Evolutionary conservation across 2,329 filamentous ascomycete species (phyloP), one percentile per base, ranked within the genome.

Genomic region (Parasarocladium wereldwijsianum): DNA sequence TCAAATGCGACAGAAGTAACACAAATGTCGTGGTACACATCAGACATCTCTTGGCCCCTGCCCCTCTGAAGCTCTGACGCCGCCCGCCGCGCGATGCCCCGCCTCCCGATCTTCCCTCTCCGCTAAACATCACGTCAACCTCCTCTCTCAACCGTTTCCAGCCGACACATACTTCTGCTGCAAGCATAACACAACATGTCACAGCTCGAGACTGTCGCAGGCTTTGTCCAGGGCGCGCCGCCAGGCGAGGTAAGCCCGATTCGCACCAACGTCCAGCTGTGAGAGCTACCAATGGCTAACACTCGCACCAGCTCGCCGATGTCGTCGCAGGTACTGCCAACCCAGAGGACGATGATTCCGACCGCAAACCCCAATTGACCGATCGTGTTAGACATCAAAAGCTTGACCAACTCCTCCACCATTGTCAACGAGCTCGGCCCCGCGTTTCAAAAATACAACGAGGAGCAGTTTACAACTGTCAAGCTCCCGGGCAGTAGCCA

Each of bases 391-490:
- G 90, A 93, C 51, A 92, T 98, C 63, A 93, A 93, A 56, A 66
- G 74, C 29, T 66, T 98, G 24, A 84, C 85, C 12, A 62, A 71
- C 37, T 72, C 79, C 42, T 70, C 75, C 21, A 60, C 66, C 32
- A 61, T 90, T 37, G 59, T 86, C 32, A 60, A 72, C 36, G 74
- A 80, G 39, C 76, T 94, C 31, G 70, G 66, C 6, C 81, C 85
- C 1, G 85, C 90, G 0, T 92, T 93, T 52, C 66, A 86, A 57
- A 84, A 80, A 56, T 96, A 98, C 68, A 94, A 96, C 46, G 87
- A 98, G 57, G 79, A 86, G 55, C 90, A 98, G 56, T 80, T 94
- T 53, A 60, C 75, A 28, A 85, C 85, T 11, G 77, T 83, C 37
- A 93, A 92, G 65, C 70, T 98, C 33, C 87, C 87, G 0, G 85